Evolutionary conservation across 164 flowering plant species (phyloP).

Genomic region (Taxillus chinensis): DNA sequence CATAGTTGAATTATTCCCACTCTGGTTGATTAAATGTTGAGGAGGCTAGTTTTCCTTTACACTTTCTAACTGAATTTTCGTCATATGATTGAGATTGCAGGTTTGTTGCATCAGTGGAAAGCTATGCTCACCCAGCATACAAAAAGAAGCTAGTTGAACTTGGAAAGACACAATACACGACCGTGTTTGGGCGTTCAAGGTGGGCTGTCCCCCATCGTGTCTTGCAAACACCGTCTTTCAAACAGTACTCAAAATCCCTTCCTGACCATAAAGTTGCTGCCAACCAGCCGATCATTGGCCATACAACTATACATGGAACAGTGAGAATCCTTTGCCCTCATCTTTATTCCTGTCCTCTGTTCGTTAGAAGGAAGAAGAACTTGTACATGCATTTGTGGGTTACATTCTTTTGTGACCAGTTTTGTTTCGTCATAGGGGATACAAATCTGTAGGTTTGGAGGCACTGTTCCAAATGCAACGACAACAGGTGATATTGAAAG

Average conservation of each 20-base stretch:
- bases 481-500: slow-evolving; percentile 86
- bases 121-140: slow-evolving; percentile 78
- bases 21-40: no score
- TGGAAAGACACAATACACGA: slow-evolving; percentile 57
- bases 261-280: slow-evolving; percentile 55
- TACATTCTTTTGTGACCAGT: no score
- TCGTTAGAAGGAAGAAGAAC: no score
- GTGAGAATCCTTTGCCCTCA: slow-evolving; percentile 23
- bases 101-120: slow-evolving; percentile 82
- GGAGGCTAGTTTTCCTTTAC: no score
- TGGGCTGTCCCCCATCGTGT: slow-evolving; percentile 91
- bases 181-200: slow-evolving; percentile 73
- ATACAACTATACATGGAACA: slow-evolving; percentile 53
- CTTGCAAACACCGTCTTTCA: slow-evolving; percentile 57
- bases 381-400: no score
- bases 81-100: slow-evolving; percentile 19
- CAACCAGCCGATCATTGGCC: slow-evolving; percentile 72
- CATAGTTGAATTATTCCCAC: no score
- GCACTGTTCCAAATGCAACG: slow-evolving; percentile 69
- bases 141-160: slow-evolving; percentile 62
- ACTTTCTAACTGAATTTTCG: no score
- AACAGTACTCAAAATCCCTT: slow-evolving; percentile 36
- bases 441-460: slow-evolving; percentile 61
- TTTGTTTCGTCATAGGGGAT: slow-evolving; percentile 27
- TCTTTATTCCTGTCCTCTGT: not conserved